These are phyloP conservation scores for Ceratocystis albifundus DNA, from an alignment of 2,329 filamentous ascomycete genomes.

Conservation along the genomic window DNA sequence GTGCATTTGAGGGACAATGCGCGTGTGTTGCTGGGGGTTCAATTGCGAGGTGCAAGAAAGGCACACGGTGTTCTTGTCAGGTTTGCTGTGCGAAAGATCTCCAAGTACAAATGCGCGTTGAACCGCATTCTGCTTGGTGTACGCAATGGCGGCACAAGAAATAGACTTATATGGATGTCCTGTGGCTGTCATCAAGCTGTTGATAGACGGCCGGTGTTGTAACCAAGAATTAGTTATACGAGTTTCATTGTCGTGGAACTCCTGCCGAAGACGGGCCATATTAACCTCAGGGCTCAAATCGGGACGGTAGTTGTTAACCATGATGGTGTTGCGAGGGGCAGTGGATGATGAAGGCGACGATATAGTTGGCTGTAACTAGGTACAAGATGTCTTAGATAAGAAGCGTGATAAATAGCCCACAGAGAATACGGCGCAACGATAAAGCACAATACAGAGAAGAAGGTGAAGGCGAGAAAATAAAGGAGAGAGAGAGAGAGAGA, in stretches of 20 bases:
- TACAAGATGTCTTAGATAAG: background rate
- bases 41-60: conserved; percentile 24
- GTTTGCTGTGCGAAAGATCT: conserved; percentile 15
- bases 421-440: background rate
- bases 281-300: conserved; percentile 8
- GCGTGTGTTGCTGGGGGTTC: conserved; percentile 22
- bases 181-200: conserved; percentile 24
- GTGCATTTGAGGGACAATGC: conserved; percentile 15
- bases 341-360: background rate
- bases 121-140: conserved; percentile 3
- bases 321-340: background rate
- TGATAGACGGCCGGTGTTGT: conserved; percentile 7
- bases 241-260: background rate
- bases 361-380: background rate
- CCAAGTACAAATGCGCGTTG: conserved; percentile 22
- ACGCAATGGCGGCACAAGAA: background rate
- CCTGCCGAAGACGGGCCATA: conserved; percentile 5
- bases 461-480: background rate
- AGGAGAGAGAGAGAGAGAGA: background rate
- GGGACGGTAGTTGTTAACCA: conserved; percentile 9
- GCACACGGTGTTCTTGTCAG: conserved; percentile 23
- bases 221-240: conserved; percentile 1
- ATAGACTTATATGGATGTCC: conserved; percentile 3
- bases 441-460: background rate
- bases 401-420: background rate